Conservation (phyloP, 148 eudicot genomes). For the Diospyros kaki region DNA sequence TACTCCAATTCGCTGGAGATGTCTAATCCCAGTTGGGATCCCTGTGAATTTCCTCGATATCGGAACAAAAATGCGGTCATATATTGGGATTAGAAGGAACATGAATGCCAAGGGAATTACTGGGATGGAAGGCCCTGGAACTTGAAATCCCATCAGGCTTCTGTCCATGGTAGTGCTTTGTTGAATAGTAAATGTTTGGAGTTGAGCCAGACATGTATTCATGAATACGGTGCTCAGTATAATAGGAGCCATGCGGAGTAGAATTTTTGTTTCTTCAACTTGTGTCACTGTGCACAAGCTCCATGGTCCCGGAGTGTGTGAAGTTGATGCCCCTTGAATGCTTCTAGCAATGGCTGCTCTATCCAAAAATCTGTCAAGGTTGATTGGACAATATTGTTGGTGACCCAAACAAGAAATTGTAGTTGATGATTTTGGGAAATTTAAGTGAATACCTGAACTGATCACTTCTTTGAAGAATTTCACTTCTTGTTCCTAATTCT, state of each 20-base stretch:
- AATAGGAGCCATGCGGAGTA: conserved; percentile 45
- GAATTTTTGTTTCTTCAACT: conserved; percentile 47
- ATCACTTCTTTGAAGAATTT: conserved; percentile 37
- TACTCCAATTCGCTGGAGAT: conserved; percentile 44
- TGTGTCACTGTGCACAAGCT: conserved; percentile 40
- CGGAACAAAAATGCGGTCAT: conserved; percentile 44
- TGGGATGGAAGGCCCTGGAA: conserved; percentile 44
- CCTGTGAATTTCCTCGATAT: conserved; percentile 30
- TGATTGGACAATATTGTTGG: background rate
- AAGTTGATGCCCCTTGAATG: background rate
- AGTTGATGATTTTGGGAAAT: background rate
- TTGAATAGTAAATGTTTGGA: conserved; percentile 48
- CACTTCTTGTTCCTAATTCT: conserved; percentile 23
- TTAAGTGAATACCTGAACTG: conserved; percentile 34
- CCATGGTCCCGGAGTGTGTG: conserved; percentile 23
- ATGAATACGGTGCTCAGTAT: conserved; percentile 48
- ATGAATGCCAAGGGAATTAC: conserved; percentile 38
- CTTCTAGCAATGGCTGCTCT: conserved; percentile 33
- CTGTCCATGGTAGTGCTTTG: conserved; percentile 49
- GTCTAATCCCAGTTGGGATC: conserved; percentile 37
- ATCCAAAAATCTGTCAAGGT: conserved; percentile 33
- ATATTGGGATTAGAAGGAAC: conserved; percentile 33
- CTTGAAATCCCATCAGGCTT: conserved; percentile 27
- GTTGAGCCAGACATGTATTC: conserved; percentile 58
- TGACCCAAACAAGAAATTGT: too few species aligned